Evolutionary conservation across 108 stramenopile genomes (phyloP).

Genomic region (Nitzschia inconspicua): DNA sequence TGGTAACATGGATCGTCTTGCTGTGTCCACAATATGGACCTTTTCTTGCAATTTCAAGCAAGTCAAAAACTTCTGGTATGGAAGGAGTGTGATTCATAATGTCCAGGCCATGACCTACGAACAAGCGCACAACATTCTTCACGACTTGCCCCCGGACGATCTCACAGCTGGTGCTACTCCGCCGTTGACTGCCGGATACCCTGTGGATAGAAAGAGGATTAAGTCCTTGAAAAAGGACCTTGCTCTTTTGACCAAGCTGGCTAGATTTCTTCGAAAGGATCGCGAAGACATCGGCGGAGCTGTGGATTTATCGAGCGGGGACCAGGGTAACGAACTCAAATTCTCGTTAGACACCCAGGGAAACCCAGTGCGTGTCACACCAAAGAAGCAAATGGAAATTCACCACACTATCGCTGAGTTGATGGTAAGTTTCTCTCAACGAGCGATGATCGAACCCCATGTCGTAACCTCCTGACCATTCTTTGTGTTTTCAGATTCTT

Average conservation of each 20-base stretch:
- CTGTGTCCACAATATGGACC: slow-evolving; percentile 68
- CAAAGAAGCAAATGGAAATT: slow-evolving; percentile 73
- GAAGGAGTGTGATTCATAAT: slow-evolving; percentile 51
- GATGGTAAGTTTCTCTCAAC: slow-evolving; percentile 34
- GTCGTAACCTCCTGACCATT: not conserved
- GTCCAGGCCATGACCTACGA: slow-evolving; percentile 49
- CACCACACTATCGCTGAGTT: slow-evolving; percentile 84
- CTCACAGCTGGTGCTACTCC: slow-evolving; percentile 25
- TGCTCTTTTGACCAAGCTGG: slow-evolving; percentile 33
- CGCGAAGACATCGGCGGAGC: slow-evolving; percentile 55
- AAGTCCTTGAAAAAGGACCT: slow-evolving; percentile 30
- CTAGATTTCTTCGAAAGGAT: slow-evolving; percentile 37
- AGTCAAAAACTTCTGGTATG: slow-evolving; percentile 55
- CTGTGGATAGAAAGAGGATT: slow-evolving; percentile 26
- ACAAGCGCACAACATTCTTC: slow-evolving; percentile 77
- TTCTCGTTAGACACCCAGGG: slow-evolving; percentile 51
- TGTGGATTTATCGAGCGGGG: slow-evolving; percentile 56
- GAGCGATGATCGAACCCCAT: not conserved
- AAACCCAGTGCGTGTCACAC: slow-evolving; percentile 44
- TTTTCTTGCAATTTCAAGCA: slow-evolving; percentile 57
- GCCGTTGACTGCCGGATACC: slow-evolving; percentile 46
- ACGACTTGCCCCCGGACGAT: slow-evolving; percentile 42
- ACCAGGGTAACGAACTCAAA: slow-evolving; percentile 54
- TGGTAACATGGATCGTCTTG: slow-evolving; percentile 61
- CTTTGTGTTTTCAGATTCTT: slow-evolving; percentile 46